phyloP scores from a whole-genome alignment of 495 filamentous ascomycete genomes.

The Penicillium diatomitis region DNA sequence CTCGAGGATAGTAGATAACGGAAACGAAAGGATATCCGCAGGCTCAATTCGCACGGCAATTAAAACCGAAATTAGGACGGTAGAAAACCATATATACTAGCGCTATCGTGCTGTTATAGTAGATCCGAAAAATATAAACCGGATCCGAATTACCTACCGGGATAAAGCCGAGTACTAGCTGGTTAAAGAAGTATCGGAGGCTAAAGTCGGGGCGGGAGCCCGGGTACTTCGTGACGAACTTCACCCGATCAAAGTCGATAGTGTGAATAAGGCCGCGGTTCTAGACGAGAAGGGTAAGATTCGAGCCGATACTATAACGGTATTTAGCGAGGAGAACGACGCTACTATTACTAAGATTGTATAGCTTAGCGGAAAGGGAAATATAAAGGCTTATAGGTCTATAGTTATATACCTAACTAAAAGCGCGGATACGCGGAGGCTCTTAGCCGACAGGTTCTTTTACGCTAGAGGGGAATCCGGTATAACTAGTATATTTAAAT shows the following conservation, averaged over 20 bases:
- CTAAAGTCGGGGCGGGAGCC: conserved; percentile 11
- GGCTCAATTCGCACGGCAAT: conserved; percentile 16
- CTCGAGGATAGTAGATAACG: conserved; percentile 15
- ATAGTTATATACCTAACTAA: conserved; percentile 28
- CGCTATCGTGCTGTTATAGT: conserved; percentile 20
- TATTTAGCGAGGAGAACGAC: conserved; percentile 15
- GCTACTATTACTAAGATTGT: conserved; percentile 13
- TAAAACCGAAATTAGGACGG: conserved; percentile 18
- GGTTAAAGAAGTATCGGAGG: conserved; percentile 19
- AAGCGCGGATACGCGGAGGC: conserved; percentile 16
- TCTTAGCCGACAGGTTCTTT: conserved; percentile 19
- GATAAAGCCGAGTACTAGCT: conserved; percentile 5
- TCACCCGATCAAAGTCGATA: conserved; percentile 25
- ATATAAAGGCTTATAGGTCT: conserved; percentile 21
- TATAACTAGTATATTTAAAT: conserved; percentile 16
- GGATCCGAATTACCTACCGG: conserved; percentile 16
- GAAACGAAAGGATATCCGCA: conserved; percentile 12
- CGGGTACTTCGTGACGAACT: conserved; percentile 11
- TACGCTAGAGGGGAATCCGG: conserved; percentile 19
- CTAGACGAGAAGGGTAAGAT: conserved; percentile 15
- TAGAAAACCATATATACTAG: conserved; percentile 15
- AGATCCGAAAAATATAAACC: conserved; percentile 13
- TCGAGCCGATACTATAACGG: conserved; percentile 4
- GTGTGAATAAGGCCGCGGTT: conserved; percentile 19
- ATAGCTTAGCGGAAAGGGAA: conserved; percentile 26